Percentiles rank a stretch among this genome's conserved stretches.
phyloP scores from a whole-genome alignment of 768 basidiomycete species.

The Suillus occidentalis region DNA sequence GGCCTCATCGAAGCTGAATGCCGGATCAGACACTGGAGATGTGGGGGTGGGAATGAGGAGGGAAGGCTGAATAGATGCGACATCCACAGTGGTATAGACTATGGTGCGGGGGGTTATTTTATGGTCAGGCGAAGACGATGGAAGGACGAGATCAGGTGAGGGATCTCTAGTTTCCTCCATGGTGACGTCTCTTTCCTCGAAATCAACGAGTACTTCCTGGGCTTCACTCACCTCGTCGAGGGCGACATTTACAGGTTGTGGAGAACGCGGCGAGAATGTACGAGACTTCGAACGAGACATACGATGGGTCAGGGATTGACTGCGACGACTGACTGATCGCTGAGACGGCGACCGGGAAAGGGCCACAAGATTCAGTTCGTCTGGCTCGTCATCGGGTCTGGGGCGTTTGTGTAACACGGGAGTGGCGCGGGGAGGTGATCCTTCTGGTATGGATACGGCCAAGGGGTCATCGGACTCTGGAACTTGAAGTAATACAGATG shows the following conservation, averaged over 20 bases:
- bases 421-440: conserved; percentile 18
- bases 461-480: conserved; percentile 20
- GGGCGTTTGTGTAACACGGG: conserved; percentile 16
- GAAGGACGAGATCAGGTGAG: conserved; percentile 25
- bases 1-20: conserved; percentile 35
- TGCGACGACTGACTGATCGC: conserved; percentile 17
- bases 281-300: conserved; percentile 19
- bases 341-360: conserved; percentile 22
- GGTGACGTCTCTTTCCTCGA: conserved; percentile 16
- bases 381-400: conserved; percentile 12
- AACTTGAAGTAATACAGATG: conserved; percentile 27
- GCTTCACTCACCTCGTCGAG: conserved; percentile 8
- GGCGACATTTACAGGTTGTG: neutral
- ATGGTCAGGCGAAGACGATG: conserved; percentile 22
- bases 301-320: conserved; percentile 18
- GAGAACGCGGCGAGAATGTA: conserved; percentile 10
- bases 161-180: conserved; percentile 23
- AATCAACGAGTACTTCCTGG: conserved; percentile 8
- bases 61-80: conserved; percentile 25
- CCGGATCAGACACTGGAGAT: conserved; percentile 31
- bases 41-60: conserved; percentile 39
- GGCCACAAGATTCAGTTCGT: conserved; percentile 7
- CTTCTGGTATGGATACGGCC: conserved; percentile 14
- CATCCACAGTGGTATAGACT: conserved; percentile 29
- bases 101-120: conserved; percentile 15